Percentiles rank a stretch among this genome's conserved stretches.
These are phyloP conservation scores for Auriscalpium microsporum DNA, from an alignment of 768 basidiomycete genomes.

Conservation along the genomic window DNA sequence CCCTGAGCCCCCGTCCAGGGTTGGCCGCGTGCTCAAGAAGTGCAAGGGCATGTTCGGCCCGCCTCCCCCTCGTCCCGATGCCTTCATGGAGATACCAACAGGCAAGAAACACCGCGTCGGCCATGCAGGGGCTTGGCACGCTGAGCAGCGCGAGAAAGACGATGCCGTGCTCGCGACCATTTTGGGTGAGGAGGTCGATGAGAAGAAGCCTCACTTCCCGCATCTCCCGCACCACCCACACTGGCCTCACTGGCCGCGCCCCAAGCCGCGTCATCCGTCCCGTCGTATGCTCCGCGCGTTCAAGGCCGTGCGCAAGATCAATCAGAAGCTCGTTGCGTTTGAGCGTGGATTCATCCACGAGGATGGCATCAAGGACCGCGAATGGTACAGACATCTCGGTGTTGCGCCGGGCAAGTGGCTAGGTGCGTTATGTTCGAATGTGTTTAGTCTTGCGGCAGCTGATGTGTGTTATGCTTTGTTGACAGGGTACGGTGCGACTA, in stretches of 20 bases:
- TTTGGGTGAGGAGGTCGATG: background rate
- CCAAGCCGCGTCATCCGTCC: constrained; percentile 12
- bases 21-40: background rate
- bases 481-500: constrained; percentile 76
- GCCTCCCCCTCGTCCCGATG: background rate
- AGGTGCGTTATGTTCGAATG: constrained; percentile 34
- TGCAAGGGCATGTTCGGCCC: background rate
- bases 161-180: background rate
- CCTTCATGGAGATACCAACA: background rate
- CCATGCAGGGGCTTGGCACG: background rate
- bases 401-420: constrained; percentile 86
- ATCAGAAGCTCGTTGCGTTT: constrained; percentile 60
- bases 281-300: constrained; percentile 47
- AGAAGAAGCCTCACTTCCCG: constrained; percentile 2
- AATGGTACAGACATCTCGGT: constrained; percentile 82
- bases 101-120: background rate
- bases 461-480: no score
- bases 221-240: constrained; percentile 2
- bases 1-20: background rate
- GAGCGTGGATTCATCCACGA: constrained; percentile 77
- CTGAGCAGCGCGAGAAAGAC: background rate
- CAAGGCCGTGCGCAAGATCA: constrained; percentile 48
- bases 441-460: background rate
- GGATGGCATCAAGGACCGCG: constrained; percentile 67
- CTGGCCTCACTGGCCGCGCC: constrained; percentile 2